Evolutionary conservation across 108 stramenopile species (phyloP).

Genomic region (Cyclostephanos tholiformis): DNA sequence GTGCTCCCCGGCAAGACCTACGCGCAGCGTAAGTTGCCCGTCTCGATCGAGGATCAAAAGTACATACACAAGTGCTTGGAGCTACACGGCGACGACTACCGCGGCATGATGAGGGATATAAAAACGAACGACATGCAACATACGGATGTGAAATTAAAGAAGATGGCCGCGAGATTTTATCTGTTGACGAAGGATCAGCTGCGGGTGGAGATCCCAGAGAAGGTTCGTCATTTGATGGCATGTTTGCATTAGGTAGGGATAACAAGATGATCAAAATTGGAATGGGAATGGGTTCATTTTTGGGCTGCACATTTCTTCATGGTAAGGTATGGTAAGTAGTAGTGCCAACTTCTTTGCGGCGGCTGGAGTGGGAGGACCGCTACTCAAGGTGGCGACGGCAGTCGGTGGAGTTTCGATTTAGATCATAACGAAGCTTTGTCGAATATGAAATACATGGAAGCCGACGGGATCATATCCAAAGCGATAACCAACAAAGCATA

Average conservation of each 20-base stretch:
- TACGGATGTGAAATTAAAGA: conserved; percentile 68
- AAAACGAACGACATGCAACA: conserved; percentile 84
- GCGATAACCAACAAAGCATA: too few relatives aligned
- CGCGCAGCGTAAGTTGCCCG: conserved; percentile 51
- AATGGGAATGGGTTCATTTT: not conserved
- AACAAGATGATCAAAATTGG: not conserved
- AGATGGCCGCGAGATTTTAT: conserved; percentile 74
- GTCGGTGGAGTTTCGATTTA: too few relatives aligned
- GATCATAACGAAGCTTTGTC: too few relatives aligned
- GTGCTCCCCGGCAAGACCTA: conserved; percentile 45
- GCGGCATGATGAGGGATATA: conserved; percentile 71
- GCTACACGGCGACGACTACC: conserved; percentile 77
- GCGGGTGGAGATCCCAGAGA: conserved; percentile 65
- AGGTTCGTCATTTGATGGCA: conserved; percentile 52
- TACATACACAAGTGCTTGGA: conserved; percentile 75
- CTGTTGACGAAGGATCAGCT: conserved; percentile 63
- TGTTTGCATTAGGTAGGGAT: conserved; percentile 11
- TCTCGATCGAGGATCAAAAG: conserved; percentile 70
- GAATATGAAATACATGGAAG: too few relatives aligned
- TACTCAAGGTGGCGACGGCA: too few relatives aligned
- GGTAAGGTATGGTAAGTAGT: too few relatives aligned
- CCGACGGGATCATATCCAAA: too few relatives aligned
- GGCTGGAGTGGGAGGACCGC: too few relatives aligned
- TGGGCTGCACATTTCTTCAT: too few relatives aligned
- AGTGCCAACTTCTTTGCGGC: too few relatives aligned